A percentile compares a stretch with the other conserved stretches of the same genome.
phyloP scores from a whole-genome alignment of 1,284 basidiomycete species.

The Fomes fomentarius region DNA sequence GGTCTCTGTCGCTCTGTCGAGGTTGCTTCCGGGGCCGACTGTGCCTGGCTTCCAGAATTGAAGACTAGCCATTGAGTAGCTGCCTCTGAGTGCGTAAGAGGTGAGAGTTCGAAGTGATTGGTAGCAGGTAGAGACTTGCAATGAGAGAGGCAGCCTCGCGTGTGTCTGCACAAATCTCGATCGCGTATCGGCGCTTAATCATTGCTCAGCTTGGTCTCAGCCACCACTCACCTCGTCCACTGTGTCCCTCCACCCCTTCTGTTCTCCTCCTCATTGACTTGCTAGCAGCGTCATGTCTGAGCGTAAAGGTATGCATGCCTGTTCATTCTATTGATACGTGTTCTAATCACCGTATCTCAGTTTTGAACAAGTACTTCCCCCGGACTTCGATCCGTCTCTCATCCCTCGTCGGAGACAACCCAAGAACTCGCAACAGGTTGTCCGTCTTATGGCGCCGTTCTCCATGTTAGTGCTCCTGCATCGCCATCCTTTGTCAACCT shows the following conservation, averaged over 20 bases:
- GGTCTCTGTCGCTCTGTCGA: constrained; percentile 82
- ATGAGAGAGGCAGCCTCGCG: too few species aligned
- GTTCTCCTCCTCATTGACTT: background rate
- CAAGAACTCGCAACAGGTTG: constrained; percentile 94
- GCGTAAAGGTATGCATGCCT: constrained; percentile 66
- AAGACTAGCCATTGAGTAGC: constrained; percentile 45
- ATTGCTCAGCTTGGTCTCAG: background rate
- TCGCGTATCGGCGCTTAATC: too few species aligned
- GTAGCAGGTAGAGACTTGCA: too few species aligned
- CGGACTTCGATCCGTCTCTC: constrained; percentile 97
- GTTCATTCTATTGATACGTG: background rate
- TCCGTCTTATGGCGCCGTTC: constrained; percentile 99
- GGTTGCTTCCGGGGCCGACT: constrained; percentile 80
- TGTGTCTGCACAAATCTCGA: too few species aligned
- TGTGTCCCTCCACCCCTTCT: background rate
- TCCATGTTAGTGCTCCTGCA: constrained; percentile 70
- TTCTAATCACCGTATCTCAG: constrained; percentile 38
- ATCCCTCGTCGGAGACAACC: constrained; percentile 89
- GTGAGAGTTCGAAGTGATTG: too few species aligned
- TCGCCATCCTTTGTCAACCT: background rate
- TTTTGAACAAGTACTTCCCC: constrained; percentile 91
- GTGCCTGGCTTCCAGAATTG: constrained; percentile 88
- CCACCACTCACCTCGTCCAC: background rate
- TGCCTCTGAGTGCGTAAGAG: too few species aligned
- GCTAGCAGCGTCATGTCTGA: constrained; percentile 71